A percentile compares a stretch with the other conserved stretches of the same genome.
These are phyloP conservation scores for Daldinia eschscholtzii DNA, from an alignment of 2,329 filamentous ascomycete genomes.

Conservation along the genomic window DNA sequence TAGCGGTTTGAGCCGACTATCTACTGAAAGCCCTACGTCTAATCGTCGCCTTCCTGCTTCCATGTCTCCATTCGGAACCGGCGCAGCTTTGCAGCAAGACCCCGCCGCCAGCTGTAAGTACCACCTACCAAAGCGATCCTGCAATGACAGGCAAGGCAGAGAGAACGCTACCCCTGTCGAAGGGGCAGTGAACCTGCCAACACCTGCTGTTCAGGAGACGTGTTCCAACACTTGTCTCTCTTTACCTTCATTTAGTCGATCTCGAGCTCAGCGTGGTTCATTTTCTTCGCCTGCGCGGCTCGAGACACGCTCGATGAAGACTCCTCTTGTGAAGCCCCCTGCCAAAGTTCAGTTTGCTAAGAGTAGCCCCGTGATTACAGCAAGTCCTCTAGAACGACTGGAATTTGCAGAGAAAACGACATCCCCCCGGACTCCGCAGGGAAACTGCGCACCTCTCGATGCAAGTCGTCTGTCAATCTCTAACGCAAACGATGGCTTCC, in stretches of 20 bases:
- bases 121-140: slow-evolving; percentile 46
- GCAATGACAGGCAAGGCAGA: slow-evolving; percentile 35
- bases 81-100: slow-evolving; percentile 45
- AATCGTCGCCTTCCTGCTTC: slow-evolving; percentile 59
- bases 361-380: slow-evolving; percentile 63
- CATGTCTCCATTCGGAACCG: slow-evolving; percentile 56
- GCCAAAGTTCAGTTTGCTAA: slow-evolving; percentile 66
- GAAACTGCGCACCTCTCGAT: slow-evolving; percentile 80
- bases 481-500: slow-evolving; percentile 60
- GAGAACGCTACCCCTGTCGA: slow-evolving; percentile 39
- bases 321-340: slow-evolving; percentile 49
- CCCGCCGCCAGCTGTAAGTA: slow-evolving; percentile 59
- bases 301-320: slow-evolving; percentile 42
- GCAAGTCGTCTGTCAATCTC: slow-evolving; percentile 88
- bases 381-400: slow-evolving; percentile 71
- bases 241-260: slow-evolving; percentile 57
- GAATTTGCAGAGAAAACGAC: slow-evolving; percentile 59
- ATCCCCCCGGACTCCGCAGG: slow-evolving; percentile 83
- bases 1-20: slow-evolving; percentile 54
- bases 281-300: slow-evolving; percentile 55
- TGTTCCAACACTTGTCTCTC: slow-evolving; percentile 52
- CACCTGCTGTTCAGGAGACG: slow-evolving; percentile 52
- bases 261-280: slow-evolving; percentile 52
- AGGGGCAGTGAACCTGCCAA: slow-evolving; percentile 48
- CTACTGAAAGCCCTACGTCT: slow-evolving; percentile 62